Evolutionary conservation across 2,329 filamentous ascomycete species (phyloP), one percentile per base, ranked within the genome.

Genomic region (Pezicula carpinea): DNA sequence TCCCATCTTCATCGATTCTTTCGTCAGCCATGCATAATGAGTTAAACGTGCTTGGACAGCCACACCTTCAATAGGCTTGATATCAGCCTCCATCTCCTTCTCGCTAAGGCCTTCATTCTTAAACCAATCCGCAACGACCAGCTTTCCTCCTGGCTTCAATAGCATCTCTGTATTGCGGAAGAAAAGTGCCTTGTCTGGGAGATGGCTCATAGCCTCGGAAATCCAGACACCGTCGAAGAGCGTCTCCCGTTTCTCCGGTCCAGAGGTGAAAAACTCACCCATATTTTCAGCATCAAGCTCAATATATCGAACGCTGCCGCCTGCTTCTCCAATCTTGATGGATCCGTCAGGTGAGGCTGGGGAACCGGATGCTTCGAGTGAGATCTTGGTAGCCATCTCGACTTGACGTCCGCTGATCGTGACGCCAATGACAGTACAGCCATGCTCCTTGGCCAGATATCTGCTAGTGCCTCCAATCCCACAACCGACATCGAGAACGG

Each of bases 61-160:
- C 55, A 34, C 36, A 75, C 73, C 76, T 64, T 82, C 78, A 48
- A 82, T 82, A 2, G 76, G 76, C 55, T 74, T 73, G 54, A 82
- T 80, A 55, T 82, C 77, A 39, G 65, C 66, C 35, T 69, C 64
- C 52, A 75, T 71, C 48, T 70, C 63, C 48, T 68, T 61, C 50
- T 72, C 64, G 1, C 62, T 66, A 36, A 81, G 56, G 18, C 58
- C 62, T 45, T 74, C 74, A 11, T 68, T 72, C 65, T 77, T 79
- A 66, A 82, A 82, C 79, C 79, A 82, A 60, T 83, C 79, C 19
- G 78, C 77, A 44, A 83, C 64, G 4, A 79, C 76, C 38, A 83
- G 60, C 59, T 72, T 76, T 1, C 75, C 76, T 0, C 73, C 72
- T 0, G 64, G 48, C 32, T 66, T 72, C 42, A 83, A 63, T 29